Evolutionary conservation across 805 yeast genomes (phyloP).

Genomic region (Starmera dryadoides): DNA sequence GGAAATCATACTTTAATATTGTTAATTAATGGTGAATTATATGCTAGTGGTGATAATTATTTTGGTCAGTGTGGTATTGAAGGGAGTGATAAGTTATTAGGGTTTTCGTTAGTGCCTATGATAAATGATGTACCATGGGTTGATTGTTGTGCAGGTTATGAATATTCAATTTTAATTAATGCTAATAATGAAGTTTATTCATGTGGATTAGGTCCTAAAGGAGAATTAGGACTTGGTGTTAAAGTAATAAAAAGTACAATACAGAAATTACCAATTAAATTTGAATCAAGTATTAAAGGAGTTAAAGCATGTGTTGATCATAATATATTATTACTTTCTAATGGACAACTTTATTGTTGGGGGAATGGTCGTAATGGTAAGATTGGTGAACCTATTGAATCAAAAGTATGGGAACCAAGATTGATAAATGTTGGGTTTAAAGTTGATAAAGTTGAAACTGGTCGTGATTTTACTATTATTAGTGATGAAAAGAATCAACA

Average conservation of each 20-base stretch:
- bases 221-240: conserved; percentile 61
- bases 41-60: conserved; percentile 52
- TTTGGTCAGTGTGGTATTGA: conserved; percentile 44
- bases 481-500: conserved; percentile 10
- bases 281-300: conserved; percentile 4
- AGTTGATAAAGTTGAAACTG: conserved; percentile 25
- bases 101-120: conserved; percentile 15
- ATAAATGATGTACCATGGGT: conserved; percentile 27
- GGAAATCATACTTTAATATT: conserved; percentile 80
- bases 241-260: conserved; percentile 3
- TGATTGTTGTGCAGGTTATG: conserved; percentile 74
- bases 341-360: conserved; percentile 54
- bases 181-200: conserved; percentile 32
- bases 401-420: conserved; percentile 11
- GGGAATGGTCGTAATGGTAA: conserved; percentile 64
- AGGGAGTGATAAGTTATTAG: conserved; percentile 1
- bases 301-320: conserved; percentile 39
- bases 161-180: conserved; percentile 49
- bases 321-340: conserved; percentile 27
- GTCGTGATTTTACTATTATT: conserved; percentile 51
- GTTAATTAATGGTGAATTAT: conserved; percentile 43
- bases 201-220: conserved; percentile 61
- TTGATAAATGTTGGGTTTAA: background rate
- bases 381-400: conserved; percentile 17
- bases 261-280: conserved; percentile 6